Evolutionary conservation across 2,329 filamentous ascomycete species (phyloP).

Genomic region (Corinectria fuckeliana): DNA sequence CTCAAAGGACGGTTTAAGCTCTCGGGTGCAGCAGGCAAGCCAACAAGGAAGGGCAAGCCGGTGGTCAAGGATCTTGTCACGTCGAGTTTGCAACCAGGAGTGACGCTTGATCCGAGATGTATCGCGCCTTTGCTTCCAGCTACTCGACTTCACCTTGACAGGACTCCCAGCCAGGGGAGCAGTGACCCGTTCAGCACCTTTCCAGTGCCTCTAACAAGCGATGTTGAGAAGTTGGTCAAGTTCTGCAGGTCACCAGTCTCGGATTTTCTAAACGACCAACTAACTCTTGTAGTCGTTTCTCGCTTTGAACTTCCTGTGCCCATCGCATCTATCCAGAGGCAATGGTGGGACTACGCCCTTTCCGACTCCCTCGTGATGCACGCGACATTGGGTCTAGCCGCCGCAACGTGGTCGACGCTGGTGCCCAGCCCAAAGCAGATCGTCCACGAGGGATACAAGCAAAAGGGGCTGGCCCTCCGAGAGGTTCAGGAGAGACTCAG

Average conservation of each 20-base stretch:
- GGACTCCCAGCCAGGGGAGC: conserved; percentile 14
- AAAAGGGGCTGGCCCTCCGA: conserved; percentile 17
- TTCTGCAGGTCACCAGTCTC: conserved; percentile 20
- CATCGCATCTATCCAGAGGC: conserved; percentile 21
- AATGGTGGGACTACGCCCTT: conserved; percentile 26
- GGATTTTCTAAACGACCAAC: not conserved
- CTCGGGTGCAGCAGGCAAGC: not conserved
- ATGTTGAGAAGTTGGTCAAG: conserved; percentile 20
- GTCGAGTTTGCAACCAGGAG: not conserved
- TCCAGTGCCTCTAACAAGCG: conserved; percentile 11
- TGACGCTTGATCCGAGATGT: not conserved
- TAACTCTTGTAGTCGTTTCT: conserved; percentile 17
- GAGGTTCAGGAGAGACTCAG: conserved; percentile 13
- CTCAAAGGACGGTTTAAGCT: conserved; percentile 25
- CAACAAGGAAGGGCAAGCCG: not conserved
- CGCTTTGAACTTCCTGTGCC: conserved; percentile 20
- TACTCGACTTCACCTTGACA: not conserved
- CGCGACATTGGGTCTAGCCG: conserved; percentile 20
- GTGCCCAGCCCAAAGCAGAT: conserved; percentile 5
- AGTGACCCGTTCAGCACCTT: conserved; percentile 22
- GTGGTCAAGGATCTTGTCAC: not conserved
- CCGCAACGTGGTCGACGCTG: conserved; percentile 16
- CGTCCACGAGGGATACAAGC: conserved; percentile 11
- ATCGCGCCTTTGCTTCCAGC: no score
- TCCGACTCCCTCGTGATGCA: conserved; percentile 26